Evolutionary conservation across 164 flowering plant genomes (phyloP).

Genomic region (Nelumbo lutea): DNA sequence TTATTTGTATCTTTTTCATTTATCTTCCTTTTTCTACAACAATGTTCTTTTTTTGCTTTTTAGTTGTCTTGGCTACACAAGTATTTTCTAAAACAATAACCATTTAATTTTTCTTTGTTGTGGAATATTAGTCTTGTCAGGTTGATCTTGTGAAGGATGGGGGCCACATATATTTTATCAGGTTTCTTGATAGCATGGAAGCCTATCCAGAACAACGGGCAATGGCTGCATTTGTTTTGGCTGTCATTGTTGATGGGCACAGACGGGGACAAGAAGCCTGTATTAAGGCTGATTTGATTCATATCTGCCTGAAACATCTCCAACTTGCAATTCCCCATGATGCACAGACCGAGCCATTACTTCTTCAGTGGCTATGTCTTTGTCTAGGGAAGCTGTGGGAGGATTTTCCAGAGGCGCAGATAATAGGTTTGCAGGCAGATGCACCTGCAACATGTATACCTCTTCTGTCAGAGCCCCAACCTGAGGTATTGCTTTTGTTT

Average conservation of each 20-base stretch:
- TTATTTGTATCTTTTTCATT: not conserved
- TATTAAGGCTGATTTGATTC: constrained; percentile 64
- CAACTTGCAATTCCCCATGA: constrained; percentile 59
- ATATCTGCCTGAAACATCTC: constrained; percentile 82
- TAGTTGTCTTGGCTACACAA: not conserved
- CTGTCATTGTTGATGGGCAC: constrained; percentile 91
- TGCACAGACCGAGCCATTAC: constrained; percentile 69
- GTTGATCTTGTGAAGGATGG: constrained; percentile 99
- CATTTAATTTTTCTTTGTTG: constrained; percentile 7
- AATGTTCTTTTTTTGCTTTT: not conserved
- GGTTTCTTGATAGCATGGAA: constrained; percentile 87
- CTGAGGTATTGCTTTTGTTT: constrained; percentile 56
- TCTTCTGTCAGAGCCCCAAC: constrained; percentile 80
- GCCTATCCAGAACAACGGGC: constrained; percentile 96
- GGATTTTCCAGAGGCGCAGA: constrained; percentile 79
- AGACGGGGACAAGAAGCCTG: constrained; percentile 91
- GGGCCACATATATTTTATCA: constrained; percentile 85
- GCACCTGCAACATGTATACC: constrained; percentile 58
- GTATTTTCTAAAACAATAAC: not conserved
- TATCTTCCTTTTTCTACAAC: not conserved
- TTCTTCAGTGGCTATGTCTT: constrained; percentile 94
- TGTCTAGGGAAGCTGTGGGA: constrained; percentile 98
- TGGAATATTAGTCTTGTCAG: constrained; percentile 78
- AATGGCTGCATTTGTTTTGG: constrained; percentile 99
- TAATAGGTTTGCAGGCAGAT: constrained; percentile 62